Conservation (phyloP, 2,329 filamentous ascomycete genomes). For the Metarhizium robertsii region DNA sequence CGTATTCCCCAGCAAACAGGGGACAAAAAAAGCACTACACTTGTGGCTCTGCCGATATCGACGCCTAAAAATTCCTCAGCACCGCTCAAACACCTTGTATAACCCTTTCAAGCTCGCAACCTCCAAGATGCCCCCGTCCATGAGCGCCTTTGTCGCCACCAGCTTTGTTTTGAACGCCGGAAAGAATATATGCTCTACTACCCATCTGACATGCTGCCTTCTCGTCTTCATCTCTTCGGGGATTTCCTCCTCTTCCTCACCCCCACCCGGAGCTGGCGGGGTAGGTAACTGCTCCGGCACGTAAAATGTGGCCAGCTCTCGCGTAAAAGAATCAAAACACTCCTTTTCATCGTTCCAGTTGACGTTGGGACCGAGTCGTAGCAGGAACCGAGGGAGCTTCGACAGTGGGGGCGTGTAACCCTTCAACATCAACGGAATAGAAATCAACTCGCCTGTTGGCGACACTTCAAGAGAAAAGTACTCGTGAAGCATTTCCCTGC, state of each 20-base stretch:
- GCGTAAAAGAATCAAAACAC: slow-evolving; percentile 80
- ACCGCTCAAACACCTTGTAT: slow-evolving; percentile 91
- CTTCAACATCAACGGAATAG: slow-evolving; percentile 77
- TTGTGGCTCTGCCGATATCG: neutral
- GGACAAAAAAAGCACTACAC: neutral
- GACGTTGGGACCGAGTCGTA: slow-evolving; percentile 80
- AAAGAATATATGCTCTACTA: slow-evolving; percentile 80
- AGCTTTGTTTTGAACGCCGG: slow-evolving; percentile 78
- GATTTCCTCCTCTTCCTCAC: slow-evolving; percentile 24
- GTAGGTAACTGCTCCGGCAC: slow-evolving; percentile 75
- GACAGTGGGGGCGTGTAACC: slow-evolving; percentile 79
- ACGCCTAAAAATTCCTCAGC: slow-evolving; percentile 38
- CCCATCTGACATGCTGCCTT: slow-evolving; percentile 59
- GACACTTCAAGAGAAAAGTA: slow-evolving; percentile 87
- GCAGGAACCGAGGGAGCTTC: slow-evolving; percentile 81
- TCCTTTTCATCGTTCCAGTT: slow-evolving; percentile 76
- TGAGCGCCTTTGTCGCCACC: slow-evolving; percentile 69
- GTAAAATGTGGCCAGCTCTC: slow-evolving; percentile 82
- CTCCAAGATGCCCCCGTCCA: slow-evolving; percentile 69
- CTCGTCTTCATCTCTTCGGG: slow-evolving; percentile 46
- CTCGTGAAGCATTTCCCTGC: slow-evolving; percentile 79
- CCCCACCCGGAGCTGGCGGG: slow-evolving; percentile 22
- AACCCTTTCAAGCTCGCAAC: slow-evolving; percentile 86
- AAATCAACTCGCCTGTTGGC: slow-evolving; percentile 63
- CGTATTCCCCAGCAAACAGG: neutral